Evolutionary conservation across 306 rosid species (phyloP).

Genomic region (Sindora glabra): DNA sequence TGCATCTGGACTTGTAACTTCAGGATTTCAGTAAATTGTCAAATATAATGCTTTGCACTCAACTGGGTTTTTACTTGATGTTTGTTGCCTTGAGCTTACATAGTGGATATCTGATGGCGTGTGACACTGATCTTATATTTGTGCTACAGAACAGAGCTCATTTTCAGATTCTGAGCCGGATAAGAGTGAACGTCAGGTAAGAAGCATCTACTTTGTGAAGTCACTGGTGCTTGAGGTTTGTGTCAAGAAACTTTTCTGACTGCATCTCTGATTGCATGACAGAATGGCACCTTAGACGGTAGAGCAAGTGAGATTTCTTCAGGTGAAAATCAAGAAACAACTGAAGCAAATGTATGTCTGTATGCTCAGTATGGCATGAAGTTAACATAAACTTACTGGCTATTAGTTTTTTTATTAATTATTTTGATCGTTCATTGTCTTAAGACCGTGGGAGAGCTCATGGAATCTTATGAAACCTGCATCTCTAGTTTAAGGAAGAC

Average conservation of each 20-base stretch:
- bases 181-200: constrained; percentile 55
- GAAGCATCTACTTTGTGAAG: constrained; percentile 16
- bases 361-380: constrained; percentile 3
- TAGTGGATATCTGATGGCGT: constrained; percentile 8
- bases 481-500: constrained; percentile 58
- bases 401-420: constrained; percentile 4
- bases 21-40: constrained; percentile 7
- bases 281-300: constrained; percentile 47
- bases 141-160: constrained; percentile 48
- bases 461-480: constrained; percentile 71
- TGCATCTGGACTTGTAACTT: not conserved
- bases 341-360: constrained; percentile 47
- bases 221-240: constrained; percentile 19
- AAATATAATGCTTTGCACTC: constrained; percentile 9
- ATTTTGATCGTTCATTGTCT: constrained; percentile 22
- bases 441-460: constrained; percentile 78
- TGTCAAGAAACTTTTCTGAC: constrained; percentile 22
- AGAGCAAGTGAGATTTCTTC: constrained; percentile 35
- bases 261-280: constrained; percentile 28
- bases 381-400: not conserved
- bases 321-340: constrained; percentile 40
- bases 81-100: not conserved
- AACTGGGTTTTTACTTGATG: constrained; percentile 4
- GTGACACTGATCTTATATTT: constrained; percentile 20
- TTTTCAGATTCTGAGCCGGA: constrained; percentile 43